Percentiles rank a stretch among this genome's conserved stretches.
Evolutionary conservation across 257 asterid genomes (phyloP).

Genomic region (Solanum pinnatisectum): DNA sequence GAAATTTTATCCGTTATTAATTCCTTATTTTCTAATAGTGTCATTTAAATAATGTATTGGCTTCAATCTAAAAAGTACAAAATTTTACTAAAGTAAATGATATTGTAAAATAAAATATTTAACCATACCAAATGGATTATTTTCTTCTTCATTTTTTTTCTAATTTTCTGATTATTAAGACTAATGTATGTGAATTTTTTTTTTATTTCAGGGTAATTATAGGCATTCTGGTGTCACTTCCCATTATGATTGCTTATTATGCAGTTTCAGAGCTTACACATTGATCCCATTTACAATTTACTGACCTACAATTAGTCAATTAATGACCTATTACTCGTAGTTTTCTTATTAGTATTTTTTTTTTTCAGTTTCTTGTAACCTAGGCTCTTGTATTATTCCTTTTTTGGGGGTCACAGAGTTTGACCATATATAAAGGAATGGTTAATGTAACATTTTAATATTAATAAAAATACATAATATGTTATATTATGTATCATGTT

Average conservation of each 20-base stretch:
- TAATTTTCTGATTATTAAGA: too few relatives aligned
- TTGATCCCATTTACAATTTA: background rate
- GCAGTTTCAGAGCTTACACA: constrained; percentile 9
- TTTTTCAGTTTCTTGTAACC: background rate
- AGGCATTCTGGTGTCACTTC: constrained; percentile 14
- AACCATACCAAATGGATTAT: background rate
- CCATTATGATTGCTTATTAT: constrained; percentile 15
- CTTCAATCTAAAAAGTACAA: background rate
- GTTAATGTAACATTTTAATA: background rate
- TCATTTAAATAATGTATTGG: background rate
- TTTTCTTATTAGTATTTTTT: background rate
- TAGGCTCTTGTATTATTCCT: background rate
- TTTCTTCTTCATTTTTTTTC: too few relatives aligned
- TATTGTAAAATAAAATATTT: background rate
- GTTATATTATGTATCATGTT: too few relatives aligned
- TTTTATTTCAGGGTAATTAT: constrained; percentile 12
- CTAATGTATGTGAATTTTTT: background rate
- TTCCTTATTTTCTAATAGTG: too few relatives aligned
- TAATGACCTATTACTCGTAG: background rate
- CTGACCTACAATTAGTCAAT: background rate
- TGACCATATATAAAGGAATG: background rate
- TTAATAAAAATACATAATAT: too few relatives aligned
- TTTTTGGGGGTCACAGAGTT: background rate
- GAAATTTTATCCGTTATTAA: too few relatives aligned
- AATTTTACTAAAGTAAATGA: background rate